phyloP scores from a whole-genome alignment of 441 rosid genomes.

The Sinapis alba region DNA sequence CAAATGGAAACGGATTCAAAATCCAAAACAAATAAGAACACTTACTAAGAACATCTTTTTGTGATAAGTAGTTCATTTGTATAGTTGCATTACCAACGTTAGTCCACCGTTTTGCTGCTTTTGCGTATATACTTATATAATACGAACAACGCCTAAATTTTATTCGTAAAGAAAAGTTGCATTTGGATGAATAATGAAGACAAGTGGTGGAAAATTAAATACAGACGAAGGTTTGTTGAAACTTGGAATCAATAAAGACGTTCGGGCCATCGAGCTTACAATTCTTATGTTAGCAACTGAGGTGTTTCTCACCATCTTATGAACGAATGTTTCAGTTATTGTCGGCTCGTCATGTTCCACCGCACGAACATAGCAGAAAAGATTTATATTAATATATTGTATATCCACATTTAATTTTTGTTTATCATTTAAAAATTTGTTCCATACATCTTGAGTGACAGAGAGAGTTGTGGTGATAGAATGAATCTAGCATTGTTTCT shows the following conservation, averaged over 20 bases:
- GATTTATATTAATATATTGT: neutral
- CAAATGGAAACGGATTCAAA: neutral
- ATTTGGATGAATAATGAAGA: neutral
- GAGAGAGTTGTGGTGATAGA: neutral
- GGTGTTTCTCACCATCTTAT: slow-evolving; percentile 9
- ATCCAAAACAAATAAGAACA: neutral
- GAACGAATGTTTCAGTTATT: slow-evolving; percentile 11
- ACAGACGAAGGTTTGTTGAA: neutral
- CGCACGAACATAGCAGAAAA: slow-evolving; percentile 1
- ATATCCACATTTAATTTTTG: neutral
- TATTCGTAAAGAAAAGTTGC: neutral
- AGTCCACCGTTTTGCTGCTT: neutral
- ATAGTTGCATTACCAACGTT: neutral
- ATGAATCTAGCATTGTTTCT: neutral
- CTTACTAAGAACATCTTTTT: neutral
- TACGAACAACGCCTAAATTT: neutral
- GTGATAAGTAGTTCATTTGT: neutral
- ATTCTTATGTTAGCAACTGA: neutral
- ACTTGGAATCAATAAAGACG: neutral
- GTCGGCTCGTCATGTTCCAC: slow-evolving; percentile 29
- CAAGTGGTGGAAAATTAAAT: neutral
- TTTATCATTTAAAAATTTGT: neutral
- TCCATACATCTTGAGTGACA: neutral
- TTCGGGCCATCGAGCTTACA: slow-evolving; percentile 12
- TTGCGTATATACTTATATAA: neutral